These are phyloP conservation scores for Letharia lupina DNA, from an alignment of 495 filamentous ascomycete species.

Conservation along the genomic window DNA sequence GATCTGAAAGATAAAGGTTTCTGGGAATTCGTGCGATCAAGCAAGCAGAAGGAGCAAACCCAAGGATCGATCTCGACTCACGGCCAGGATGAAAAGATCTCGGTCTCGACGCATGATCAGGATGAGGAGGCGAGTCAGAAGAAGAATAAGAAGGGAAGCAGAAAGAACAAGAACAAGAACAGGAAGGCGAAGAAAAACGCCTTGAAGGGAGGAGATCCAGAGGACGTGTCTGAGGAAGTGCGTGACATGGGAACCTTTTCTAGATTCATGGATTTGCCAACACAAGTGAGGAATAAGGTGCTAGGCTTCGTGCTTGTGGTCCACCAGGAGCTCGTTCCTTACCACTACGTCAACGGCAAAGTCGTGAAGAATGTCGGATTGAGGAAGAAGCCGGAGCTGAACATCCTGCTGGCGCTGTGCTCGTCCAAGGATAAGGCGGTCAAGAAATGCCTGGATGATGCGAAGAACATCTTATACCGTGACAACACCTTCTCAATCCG, in stretches of 20 bases:
- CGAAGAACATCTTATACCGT: slow-evolving; percentile 11
- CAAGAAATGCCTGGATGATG: slow-evolving; percentile 7
- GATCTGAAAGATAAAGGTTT: background rate
- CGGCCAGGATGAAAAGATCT: background rate
- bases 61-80: background rate
- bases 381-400: slow-evolving; percentile 14
- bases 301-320: slow-evolving; percentile 7
- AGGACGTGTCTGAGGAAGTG: slow-evolving; percentile 1
- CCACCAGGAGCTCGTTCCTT: slow-evolving; percentile 8
- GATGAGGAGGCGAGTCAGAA: background rate
- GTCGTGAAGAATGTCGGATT: slow-evolving; percentile 10
- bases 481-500: slow-evolving; percentile 18
- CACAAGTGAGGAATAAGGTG: background rate
- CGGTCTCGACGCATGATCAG: background rate
- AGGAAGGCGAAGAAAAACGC: background rate
- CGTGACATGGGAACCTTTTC: background rate
- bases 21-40: background rate
- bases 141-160: background rate
- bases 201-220: background rate
- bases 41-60: background rate
- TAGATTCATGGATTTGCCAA: slow-evolving; percentile 10
- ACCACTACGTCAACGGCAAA: slow-evolving; percentile 11
- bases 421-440: slow-evolving; percentile 3
- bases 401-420: slow-evolving; percentile 13
- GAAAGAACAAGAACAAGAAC: background rate